Base-by-base conservation (phyloP, 2,329 filamentous ascomycete genomes). In the Penicillium frequentans region DNA sequence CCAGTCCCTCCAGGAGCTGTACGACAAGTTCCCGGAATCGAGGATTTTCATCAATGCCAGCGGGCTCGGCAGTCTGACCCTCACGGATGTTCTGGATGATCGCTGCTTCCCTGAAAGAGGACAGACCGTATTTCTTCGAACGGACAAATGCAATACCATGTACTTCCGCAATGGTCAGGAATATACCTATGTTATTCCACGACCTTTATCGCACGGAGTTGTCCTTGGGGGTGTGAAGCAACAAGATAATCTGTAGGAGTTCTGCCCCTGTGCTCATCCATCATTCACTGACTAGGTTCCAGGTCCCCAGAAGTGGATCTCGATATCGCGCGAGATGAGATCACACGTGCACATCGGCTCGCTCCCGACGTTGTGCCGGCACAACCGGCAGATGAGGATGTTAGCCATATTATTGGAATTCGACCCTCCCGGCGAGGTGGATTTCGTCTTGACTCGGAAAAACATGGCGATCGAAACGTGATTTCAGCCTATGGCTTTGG, bases 111-210 rank as follows among this genome's bases (percentile, higher is more conserved):
- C 72, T 5, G 72, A 75, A 56, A 60, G 73, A 23, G 73, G 73
- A 10, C 73, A 75, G 56, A 75, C 75, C 57, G 72, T 75, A 8
- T 75, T 74, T 46, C 64, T 69, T 16, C 61, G 58, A 35, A 75
- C 72, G 1, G 60, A 70, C 3, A 57, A 68, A 26, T 71, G 68
- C 54, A 47, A 66, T 11, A 69, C 62, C 0, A 60, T 75, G 62
- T 72, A 73, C 58, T 73, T 75, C 42, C 69, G 71, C 2, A 73
- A 73, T 51, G 73, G 73, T 29, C 62, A 67, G 37, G 71, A 75
- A 55, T 75, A 75, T 49, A 75, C 73, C 23, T 75, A 75, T 58
- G 64, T 75, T 26, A 74, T 75, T 13, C 73, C 73, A 23, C 70
- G 73, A 16, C 71, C 73, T 3, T 44, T 68, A 10, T 71, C 73